A percentile compares a stretch with the other conserved stretches of the same genome.
Evolutionary conservation across 108 stramenopile species (phyloP).

Genomic region (Pseudonitzschia delicatissima): DNA sequence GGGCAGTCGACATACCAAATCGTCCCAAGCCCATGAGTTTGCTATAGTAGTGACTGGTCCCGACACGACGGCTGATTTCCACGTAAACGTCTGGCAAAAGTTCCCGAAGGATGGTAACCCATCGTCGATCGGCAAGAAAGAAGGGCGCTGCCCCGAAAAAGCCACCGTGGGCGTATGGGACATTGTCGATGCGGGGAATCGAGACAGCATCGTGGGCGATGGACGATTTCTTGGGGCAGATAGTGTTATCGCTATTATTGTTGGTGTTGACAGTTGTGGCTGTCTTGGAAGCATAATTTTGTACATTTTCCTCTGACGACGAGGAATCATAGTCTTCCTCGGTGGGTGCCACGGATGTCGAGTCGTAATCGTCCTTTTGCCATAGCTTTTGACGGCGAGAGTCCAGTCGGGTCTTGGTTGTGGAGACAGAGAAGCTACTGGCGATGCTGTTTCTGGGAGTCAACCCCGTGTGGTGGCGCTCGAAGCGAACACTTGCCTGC

Average conservation of each 20-base stretch:
- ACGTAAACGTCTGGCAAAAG: constrained; percentile 88
- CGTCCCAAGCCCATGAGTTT: neutral
- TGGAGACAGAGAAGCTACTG: neutral
- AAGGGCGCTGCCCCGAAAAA: constrained; percentile 89
- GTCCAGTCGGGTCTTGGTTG: neutral
- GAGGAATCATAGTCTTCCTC: constrained; percentile 3
- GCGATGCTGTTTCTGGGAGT: constrained; percentile 42
- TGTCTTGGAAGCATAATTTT: neutral
- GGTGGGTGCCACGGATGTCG: neutral
- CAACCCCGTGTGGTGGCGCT: neutral
- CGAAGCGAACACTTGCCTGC: neutral
- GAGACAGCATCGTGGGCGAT: constrained; percentile 66
- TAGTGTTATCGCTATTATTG: neutral
- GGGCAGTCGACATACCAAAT: neutral
- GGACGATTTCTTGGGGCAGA: neutral
- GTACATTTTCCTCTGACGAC: neutral
- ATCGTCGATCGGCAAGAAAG: constrained; percentile 73
- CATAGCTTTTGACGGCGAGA: neutral
- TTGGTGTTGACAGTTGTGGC: neutral
- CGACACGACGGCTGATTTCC: constrained; percentile 72
- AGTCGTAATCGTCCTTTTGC: neutral
- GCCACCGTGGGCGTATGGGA: constrained; percentile 86
- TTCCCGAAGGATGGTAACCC: constrained; percentile 68
- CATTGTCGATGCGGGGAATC: constrained; percentile 52
- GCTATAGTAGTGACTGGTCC: neutral